Evolutionary conservation across 2,329 filamentous ascomycete species (phyloP).

Genomic region (Botrytis byssoidea): DNA sequence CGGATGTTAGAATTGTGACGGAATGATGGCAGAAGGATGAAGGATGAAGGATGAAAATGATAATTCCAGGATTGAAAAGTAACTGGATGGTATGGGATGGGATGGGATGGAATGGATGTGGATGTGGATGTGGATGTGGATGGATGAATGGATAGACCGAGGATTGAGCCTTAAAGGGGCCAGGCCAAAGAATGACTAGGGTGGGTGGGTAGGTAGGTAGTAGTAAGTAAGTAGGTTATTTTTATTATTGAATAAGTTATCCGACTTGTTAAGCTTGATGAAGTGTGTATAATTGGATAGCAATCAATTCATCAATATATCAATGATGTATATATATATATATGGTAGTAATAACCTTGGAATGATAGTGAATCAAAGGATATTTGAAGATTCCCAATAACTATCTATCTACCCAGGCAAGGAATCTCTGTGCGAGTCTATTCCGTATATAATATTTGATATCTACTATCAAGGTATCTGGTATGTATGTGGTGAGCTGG

Average conservation of each 20-base stretch:
- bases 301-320: neutral
- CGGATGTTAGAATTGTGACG: neutral
- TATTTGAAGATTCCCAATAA: neutral
- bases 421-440: neutral
- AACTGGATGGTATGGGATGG: neutral
- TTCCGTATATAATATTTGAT: neutral
- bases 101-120: neutral
- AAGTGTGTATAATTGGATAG: neutral
- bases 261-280: neutral
- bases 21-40: neutral
- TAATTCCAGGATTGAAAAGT: conserved; percentile 2
- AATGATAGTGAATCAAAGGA: no score
- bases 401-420: neutral
- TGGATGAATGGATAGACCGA: neutral
- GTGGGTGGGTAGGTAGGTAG: neutral
- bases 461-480: no score
- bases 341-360: neutral
- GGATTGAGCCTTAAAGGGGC: conserved; percentile 8
- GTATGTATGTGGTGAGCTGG: neutral
- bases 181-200: conserved; percentile 5
- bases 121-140: neutral
- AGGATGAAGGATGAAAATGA: conserved; percentile 1
- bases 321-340: neutral
- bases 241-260: neutral
- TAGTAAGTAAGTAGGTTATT: neutral